Base-by-base conservation (phyloP, 2,329 filamentous ascomycete species). In the Phaeosphaeriaceae sp. region DNA sequence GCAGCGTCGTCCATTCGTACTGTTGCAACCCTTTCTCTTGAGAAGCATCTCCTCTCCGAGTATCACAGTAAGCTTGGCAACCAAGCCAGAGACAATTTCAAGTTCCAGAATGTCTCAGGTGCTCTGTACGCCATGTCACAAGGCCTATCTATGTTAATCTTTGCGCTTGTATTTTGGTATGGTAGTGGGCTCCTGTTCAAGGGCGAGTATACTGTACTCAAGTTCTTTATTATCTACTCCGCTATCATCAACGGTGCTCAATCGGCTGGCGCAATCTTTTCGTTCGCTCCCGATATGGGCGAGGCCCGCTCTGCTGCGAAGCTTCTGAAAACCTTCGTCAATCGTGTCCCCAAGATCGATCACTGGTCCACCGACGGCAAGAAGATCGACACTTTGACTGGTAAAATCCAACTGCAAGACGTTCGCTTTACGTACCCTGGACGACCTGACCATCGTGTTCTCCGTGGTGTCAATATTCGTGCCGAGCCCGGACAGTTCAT, bases 391-490 rank as follows among this genome's bases (percentile, higher is more conserved):
- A 51, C 32, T 15, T 50, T 70, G 16, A 11, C 54, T 4, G 93
- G 92, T 20, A 82, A 81, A 11, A 84, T 99, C 55, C 92, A 97
- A 71, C 96, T 99, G 77, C 86, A 89, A 16, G 87, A 95, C 58
- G 92, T 97, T 2, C 91, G 96, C 71, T 97, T 97, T 82, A 85
- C 91, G 34, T 99, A 97, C 67, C 92, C 93, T 0, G 96, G 91
- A 0, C 85, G 94, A 1, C 89, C 90, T 0, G 91, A 96, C 61
- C 90, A 96, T 61, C 90, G 91, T n/a, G 91, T 97, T 0, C 85
- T 97, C 2, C 88, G 90, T 21, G 93, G 92, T 0, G 80, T 97
- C 29, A 88, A 90, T 70, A 78, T 94, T 7, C 79, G 77, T 12
- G 83, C 93, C 34, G 83, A 86, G 21, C 89, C 89, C 0, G 90